phyloP scores from a whole-genome alignment of 805 yeast genomes.

The Zygosaccharomyces bisporus region DNA sequence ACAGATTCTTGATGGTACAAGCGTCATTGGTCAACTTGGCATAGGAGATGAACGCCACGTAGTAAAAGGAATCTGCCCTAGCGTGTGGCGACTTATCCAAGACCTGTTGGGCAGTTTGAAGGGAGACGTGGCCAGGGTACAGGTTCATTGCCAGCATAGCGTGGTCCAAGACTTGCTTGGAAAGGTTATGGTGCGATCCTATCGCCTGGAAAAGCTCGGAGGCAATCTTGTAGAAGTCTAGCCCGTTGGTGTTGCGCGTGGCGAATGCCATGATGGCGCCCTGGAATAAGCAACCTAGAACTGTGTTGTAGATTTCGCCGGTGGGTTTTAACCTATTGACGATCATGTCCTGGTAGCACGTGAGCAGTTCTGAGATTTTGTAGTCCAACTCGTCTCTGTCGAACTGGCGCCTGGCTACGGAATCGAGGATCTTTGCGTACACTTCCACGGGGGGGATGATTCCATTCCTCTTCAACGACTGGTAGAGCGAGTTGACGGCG shows the following conservation, averaged over 20 bases:
- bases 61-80: constrained; percentile 36
- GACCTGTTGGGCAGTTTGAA: constrained; percentile 33
- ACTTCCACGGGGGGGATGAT: constrained; percentile 48
- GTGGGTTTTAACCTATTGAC: constrained; percentile 54
- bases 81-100: constrained; percentile 29
- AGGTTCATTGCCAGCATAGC: constrained; percentile 45
- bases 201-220: constrained; percentile 45
- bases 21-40: constrained; percentile 40
- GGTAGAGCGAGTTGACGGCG: constrained; percentile 39
- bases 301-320: constrained; percentile 48
- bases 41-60: constrained; percentile 40
- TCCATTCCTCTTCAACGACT: constrained; percentile 41
- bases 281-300: constrained; percentile 47
- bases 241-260: constrained; percentile 39
- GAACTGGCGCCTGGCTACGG: constrained; percentile 49
- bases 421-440: constrained; percentile 52
- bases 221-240: constrained; percentile 48
- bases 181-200: constrained; percentile 40
- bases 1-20: constrained; percentile 39
- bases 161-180: constrained; percentile 43
- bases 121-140: constrained; percentile 38
- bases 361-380: constrained; percentile 57
- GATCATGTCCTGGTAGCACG: constrained; percentile 65
- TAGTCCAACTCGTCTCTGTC: constrained; percentile 54
- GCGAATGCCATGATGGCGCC: constrained; percentile 45